Base-by-base conservation (phyloP, 306 rosid species). In the Hippophae tibetana region DNA sequence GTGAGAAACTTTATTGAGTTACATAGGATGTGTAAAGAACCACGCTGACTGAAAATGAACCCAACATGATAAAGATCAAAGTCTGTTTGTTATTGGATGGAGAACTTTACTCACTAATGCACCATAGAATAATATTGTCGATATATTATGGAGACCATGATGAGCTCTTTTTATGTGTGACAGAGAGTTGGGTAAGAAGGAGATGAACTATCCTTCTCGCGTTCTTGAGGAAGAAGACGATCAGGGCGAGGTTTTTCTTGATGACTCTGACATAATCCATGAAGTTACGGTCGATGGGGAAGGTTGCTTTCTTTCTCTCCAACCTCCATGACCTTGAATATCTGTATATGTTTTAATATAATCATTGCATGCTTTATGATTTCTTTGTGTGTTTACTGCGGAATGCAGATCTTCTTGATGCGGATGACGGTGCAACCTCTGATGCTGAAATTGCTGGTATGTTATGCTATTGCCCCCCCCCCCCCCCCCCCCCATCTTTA, bases 371-470 rank as follows among this genome's bases (percentile, higher is more conserved):
- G 8, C 43, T 52, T 54, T 5, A 41, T 54, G 14, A 14, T 27
- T 54, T 49, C 31, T 18, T 18, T 51, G 27, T 52, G 18, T 49
- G 47, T n/a, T 63, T 44, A 13, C 41, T 55, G 60, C 56, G 62
- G 42, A 45, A 41, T 66, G 54, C 72, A 81, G 86, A 76, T 63
- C 86, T 81, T 67, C 86, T 80, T 52, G 82, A 81, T 60, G 82
- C 60, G 0, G 80, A 56, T 9, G 86, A 81, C 8, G 73, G 59
- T 52, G 76, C 18, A 1, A 69, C 27, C 43, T 70, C 73, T 47
- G 81, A 71, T 43, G 56, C 27, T 49, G 77, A 80, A 66, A 3
- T 57, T 67, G n/a, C 42, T 10, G 86, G 86, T 81, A 77, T 38
- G 62, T 18, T 0, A 18, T 18, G 23, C 23, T 18, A 18, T 1